These are phyloP conservation scores for Penicillium crustosum DNA, from an alignment of 2,329 filamentous ascomycete species.

Conservation along the genomic window DNA sequence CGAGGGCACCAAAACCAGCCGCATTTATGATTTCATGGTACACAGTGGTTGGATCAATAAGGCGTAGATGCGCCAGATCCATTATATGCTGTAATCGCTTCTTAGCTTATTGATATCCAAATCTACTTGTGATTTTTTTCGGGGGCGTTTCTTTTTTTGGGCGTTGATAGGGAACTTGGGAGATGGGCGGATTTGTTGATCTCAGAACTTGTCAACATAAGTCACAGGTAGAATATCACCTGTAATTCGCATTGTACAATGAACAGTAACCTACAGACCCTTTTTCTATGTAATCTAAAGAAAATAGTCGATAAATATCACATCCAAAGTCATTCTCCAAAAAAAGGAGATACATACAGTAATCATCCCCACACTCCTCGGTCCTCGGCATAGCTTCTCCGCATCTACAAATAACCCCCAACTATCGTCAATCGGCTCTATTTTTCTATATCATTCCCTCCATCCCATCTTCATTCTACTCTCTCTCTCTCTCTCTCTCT, in stretches of 20 bases:
- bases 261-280: neutral
- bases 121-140: slow-evolving; percentile 14
- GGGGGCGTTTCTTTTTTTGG: slow-evolving; percentile 14
- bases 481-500: neutral
- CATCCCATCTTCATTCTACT: neutral
- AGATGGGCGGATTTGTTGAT: slow-evolving; percentile 15
- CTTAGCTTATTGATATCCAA: slow-evolving; percentile 20
- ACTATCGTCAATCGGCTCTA: neutral
- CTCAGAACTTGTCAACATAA: slow-evolving; percentile 1
- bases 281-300: neutral
- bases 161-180: slow-evolving; percentile 15
- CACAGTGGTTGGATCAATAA: slow-evolving; percentile 90
- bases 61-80: slow-evolving; percentile 51
- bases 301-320: neutral
- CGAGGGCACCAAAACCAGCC: slow-evolving; percentile 78
- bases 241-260: slow-evolving; percentile 2
- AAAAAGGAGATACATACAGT: neutral
- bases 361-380: slow-evolving; percentile 18
- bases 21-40: slow-evolving; percentile 93
- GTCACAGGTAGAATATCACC: neutral
- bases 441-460: neutral
- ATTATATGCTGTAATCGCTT: neutral
- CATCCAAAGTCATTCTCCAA: neutral
- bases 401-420: slow-evolving; percentile 13
- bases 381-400: slow-evolving; percentile 26